Evolutionary conservation across 805 yeast genomes (phyloP).

Genomic region (Allodekkera sacchari): DNA sequence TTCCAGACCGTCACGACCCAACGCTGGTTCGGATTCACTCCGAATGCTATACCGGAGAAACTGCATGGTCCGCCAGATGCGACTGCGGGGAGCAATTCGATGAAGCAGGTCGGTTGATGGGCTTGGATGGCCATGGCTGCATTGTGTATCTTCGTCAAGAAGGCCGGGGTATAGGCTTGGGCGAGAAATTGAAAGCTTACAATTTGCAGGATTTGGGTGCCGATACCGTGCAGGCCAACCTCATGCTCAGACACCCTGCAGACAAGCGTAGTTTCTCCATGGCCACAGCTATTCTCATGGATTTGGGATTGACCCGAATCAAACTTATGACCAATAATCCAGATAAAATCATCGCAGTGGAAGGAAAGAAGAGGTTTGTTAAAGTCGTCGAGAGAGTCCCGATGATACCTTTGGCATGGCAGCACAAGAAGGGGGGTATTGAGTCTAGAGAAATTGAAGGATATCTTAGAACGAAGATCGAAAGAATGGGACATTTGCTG

Average conservation of each 20-base stretch:
- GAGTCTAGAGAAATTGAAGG: slow-evolving; percentile 84
- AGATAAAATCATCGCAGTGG: slow-evolving; percentile 91
- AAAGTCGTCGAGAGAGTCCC: slow-evolving; percentile 85
- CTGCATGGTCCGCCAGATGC: slow-evolving; percentile 98
- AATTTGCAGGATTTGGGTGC: slow-evolving; percentile 97
- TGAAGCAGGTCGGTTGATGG: slow-evolving; percentile 94
- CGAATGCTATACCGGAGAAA: slow-evolving; percentile 98
- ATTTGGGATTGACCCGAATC: slow-evolving; percentile 65
- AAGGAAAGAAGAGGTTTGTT: slow-evolving; percentile 69
- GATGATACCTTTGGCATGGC: slow-evolving; percentile 96
- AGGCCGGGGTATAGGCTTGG: slow-evolving; percentile 98
- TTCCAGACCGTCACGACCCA: slow-evolving; percentile 25
- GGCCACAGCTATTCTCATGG: slow-evolving; percentile 88
- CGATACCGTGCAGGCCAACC: slow-evolving; percentile 94
- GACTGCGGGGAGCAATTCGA: slow-evolving; percentile 99
- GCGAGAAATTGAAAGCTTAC: slow-evolving; percentile 94
- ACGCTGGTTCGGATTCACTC: slow-evolving; percentile 86
- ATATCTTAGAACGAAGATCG: slow-evolving; percentile 86
- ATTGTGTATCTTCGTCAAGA: slow-evolving; percentile 95
- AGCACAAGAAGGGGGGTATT: slow-evolving; percentile 51
- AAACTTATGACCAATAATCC: slow-evolving; percentile 90
- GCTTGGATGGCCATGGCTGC: slow-evolving; percentile 80
- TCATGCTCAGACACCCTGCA: slow-evolving; percentile 90
- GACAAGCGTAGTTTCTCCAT: slow-evolving; percentile 92
- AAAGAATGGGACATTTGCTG: slow-evolving; percentile 93